Evolutionary conservation across 805 yeast species (phyloP), one percentile per base, ranked within the genome.

Genomic region (Metschnikowia proteae): DNA sequence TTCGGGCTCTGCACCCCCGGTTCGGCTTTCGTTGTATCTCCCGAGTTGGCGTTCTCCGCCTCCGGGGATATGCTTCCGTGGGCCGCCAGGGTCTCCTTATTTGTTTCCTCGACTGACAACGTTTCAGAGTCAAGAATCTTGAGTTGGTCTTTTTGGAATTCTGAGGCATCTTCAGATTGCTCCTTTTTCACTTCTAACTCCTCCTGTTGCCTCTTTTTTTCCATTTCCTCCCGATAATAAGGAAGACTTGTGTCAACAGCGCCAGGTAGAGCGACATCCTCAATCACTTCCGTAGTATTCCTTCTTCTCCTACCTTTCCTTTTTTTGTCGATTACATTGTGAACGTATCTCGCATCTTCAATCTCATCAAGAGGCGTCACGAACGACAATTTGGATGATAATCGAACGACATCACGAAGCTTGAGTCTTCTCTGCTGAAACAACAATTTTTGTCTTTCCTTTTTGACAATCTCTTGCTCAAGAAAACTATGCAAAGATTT

Each of bases 391-490:
- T 61, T 57, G 43, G 84, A 75, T 4, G 66, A 61, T 40, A 78
- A 74, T 41, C 88, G 70, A 8, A 89, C 61, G 7, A 83, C 81
- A 46, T 86, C 77, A 3, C 71, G 71, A 56, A 94, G 66, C 58
- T 80, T 81, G 37, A 71, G 72, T 53, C 91, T 79, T 57, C 76
- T 81, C 60, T 84, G 84, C 50, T 81, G 74, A 64, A 87, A 80
- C 50, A 86, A 68, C 39, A 85, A 88, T 48, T 91, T 72, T 60
- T 91, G 92, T 46, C 78, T 79, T 63, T 84, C 83, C 62, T 88
- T 89, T 59, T 88, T 84, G 41, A 81, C 83, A 37, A 85, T 71
- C 63, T 94, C 99, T 61, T 88, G 92, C 58, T 91, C 95, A 58
- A 84, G 81, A 61, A 87, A 94, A 58, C 79, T 74, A 53, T 86